Base-by-base conservation (phyloP, 192 early-diverging fungal genomes). In the Phlyctochytrium arcticum region DNA sequence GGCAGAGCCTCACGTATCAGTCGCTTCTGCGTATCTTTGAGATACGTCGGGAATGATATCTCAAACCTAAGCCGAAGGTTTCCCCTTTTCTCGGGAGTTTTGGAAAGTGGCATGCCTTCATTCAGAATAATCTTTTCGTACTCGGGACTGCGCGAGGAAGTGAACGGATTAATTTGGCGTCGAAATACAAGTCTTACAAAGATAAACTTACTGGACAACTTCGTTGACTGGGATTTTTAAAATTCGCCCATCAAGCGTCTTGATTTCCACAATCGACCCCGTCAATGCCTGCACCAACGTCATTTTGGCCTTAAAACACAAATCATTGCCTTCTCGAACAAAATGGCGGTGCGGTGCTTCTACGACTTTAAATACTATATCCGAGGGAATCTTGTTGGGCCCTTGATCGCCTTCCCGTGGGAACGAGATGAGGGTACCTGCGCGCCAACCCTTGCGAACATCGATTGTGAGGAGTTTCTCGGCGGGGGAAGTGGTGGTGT, bases 171-270 rank as follows among this genome's bases (percentile, higher is more conserved):
- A 21, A 42, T 48, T 32, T 50, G 46, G 34, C 48, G 1, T 8
- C 10, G 19, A 54, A 30, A 6, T 54, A 60, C 17, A 1, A 12
- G 10, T 2, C 57, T 3, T 24, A 15, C 4, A 3, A 62, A 21
- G 15, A 33, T 60, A 4, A 31, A 58, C 58, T 24, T 73, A 84
- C 82, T 68, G 67, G 23, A 85, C 72, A 32, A 80, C 64, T 36
- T 84, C 79, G 48, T 81, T 79, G 33, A 85, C 65, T 9, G 81
- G 81, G 30, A 85, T 78, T 37, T 68, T 71, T 23, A 85, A 65
- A 26, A 75, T 33, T 33, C 82, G 65, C 7, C 71, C 75, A 50
- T 85, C 84, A 12, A 85, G 61, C 6, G 79, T 82, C 27, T 63
- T 36, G 36, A 85, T 54, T 12, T 79, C 74, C 4, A 84, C 60